phyloP scores from a whole-genome alignment of 2,329 filamentous ascomycete species.

The Colletotrichum musae region DNA sequence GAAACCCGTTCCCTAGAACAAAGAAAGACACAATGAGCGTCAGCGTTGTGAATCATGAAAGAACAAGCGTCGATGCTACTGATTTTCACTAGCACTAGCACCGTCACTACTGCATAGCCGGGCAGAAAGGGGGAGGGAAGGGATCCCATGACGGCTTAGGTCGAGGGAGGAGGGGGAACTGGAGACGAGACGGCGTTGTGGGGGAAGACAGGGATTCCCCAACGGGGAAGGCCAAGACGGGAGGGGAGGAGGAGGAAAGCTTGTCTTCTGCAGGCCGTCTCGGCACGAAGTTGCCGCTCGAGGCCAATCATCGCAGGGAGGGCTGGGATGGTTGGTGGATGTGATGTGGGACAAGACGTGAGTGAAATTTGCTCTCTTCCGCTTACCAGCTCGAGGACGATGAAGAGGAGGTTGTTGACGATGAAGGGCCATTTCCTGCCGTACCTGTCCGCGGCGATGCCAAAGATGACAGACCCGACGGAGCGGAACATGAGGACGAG shows the following conservation, averaged over 20 bases:
- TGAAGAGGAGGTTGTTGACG: conserved; percentile 80
- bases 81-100: conserved; percentile 1
- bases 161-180: neutral
- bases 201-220: conserved; percentile 34
- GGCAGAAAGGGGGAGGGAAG: neutral
- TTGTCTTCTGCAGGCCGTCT: conserved; percentile 28
- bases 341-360: conserved; percentile 18
- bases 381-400: conserved; percentile 77
- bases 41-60: conserved; percentile 25
- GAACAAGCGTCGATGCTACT: conserved; percentile 15
- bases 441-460: conserved; percentile 69
- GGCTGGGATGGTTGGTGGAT: neutral
- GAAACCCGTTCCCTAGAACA: conserved; percentile 73
- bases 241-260: conserved; percentile 30
- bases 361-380: conserved; percentile 44
- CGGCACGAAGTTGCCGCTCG: conserved; percentile 28
- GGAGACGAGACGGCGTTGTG: conserved; percentile 7
- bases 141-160: too few species aligned
- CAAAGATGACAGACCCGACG: conserved; percentile 68
- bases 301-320: neutral
- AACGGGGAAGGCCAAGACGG: conserved; percentile 35
- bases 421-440: conserved; percentile 81
- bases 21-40: neutral
- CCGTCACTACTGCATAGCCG: neutral
- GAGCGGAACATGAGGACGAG: conserved; percentile 74